Evolutionary conservation across 495 filamentous ascomycete genomes (phyloP).

Genomic region (Trypethelium eluteriae): DNA sequence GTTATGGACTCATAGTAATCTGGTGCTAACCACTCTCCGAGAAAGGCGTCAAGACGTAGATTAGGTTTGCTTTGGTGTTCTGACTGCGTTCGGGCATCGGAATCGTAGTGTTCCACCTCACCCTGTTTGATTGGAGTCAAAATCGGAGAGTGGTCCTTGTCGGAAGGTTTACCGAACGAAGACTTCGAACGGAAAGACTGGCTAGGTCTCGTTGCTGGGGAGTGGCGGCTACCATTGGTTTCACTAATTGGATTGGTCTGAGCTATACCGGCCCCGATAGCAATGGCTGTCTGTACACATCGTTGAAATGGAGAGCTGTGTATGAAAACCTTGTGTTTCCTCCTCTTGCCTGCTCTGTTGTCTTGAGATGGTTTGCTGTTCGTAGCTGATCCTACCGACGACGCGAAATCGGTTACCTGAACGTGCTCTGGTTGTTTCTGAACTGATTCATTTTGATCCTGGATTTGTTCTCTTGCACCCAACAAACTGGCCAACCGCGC

Average conservation of each 20-base stretch:
- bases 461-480: constrained; percentile 38
- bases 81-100: not conserved
- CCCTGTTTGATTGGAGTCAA: constrained; percentile 4
- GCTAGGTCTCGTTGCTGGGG: not conserved
- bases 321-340: constrained; percentile 70
- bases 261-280: constrained; percentile 79
- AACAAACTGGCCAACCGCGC: constrained; percentile 70
- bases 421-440: not conserved
- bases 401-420: constrained; percentile 4
- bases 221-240: not conserved
- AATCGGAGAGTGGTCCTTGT: not conserved
- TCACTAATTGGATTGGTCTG: constrained; percentile 46
- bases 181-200: not conserved
- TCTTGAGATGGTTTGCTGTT: constrained; percentile 13
- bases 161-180: not conserved
- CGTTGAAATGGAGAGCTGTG: constrained; percentile 89
- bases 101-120: not conserved
- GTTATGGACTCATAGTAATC: constrained; percentile 90
- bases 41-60: constrained; percentile 79
- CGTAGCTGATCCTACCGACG: not conserved
- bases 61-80: constrained; percentile 44
- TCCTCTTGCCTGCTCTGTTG: constrained; percentile 34
- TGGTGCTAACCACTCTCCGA: constrained; percentile 91
- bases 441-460: not conserved
- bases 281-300: constrained; percentile 87